Evolutionary conservation across 345 rosid genomes (phyloP), one percentile per base, ranked within the genome.

Genomic region (Clausena lansium): DNA sequence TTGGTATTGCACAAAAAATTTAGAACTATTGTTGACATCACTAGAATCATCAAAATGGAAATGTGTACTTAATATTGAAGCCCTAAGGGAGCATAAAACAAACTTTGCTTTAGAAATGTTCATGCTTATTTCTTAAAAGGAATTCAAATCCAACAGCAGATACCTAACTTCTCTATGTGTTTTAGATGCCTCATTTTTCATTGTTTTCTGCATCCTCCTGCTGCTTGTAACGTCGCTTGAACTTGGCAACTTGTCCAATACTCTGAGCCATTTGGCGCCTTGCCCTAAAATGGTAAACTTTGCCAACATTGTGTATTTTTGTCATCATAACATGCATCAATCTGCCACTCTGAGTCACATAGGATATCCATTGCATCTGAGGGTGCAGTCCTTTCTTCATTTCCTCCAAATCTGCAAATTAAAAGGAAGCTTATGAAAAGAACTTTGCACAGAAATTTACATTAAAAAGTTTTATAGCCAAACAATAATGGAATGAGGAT

Each of bases 331-430:
- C 92, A 47, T 92, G 82, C 85, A 95, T 91, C 89, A 93, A 77
- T 83, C 99, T 83, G 77, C 99, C 98, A 38, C 95, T 92, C 78
- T 90, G 96, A 22, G 97, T 93, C 75, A 92, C 97, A 62, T 92
- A 95, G 6, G 99, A 93, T 82, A 95, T 89, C 97, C 98, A 96
- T 77, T 92, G 99, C 97, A 91, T 81, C 85, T 92, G 98, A 79
- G 97, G 99, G 85, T 96, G 98, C 77, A 89, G 13, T 66, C 99
- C 98, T 79, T 95, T 95, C 98, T 91, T 95, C 98, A 92, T 95
- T 78, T 36, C 64, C 38, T 19, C 54, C 77, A 84, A 72, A 62
- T 77, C 82, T 84, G 78, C 76, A 77, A 70, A 30, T 39, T 41
- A 17, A 15, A 62, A 19, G 72, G 13, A 81, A 63, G 45, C 24